Base-by-base conservation (phyloP, 2,329 filamentous ascomycete genomes). In the Epichloe typhina region DNA sequence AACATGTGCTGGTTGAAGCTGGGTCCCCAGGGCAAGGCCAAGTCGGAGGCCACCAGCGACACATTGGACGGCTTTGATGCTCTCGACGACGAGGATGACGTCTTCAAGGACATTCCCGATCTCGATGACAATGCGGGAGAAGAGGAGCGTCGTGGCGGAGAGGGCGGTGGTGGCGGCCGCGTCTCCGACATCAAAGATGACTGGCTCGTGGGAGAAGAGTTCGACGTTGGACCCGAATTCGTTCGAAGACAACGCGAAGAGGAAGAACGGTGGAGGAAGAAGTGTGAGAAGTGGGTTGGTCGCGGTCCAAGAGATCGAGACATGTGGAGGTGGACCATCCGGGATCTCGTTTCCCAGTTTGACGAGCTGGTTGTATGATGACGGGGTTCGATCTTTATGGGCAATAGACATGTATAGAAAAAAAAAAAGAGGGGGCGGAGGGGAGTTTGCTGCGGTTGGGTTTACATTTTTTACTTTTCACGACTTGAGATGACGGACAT, bases 1-100 rank as follows among this genome's bases (percentile, higher is more conserved):
- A 88, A 88, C 59, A 97, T 98, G 91, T 94, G 89, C 65, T 98
- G 93, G 93, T 76, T 97, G 51, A 96, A 95, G 66, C 73, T 93
- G 54, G 72, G 75, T 45, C 66, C 72, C 17, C 64, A 74, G 33
- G 64, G 65, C n/a, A 71, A 72, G 47, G 60, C 67, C 41, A 72
- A 69, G 52, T 70, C 72, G 2, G 73, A 79, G 17, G 65, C 68
- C 9, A 41, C 49, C n/a, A 71, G 72, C 42, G 80, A 83, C 59
- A 72, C 76, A 2, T 72, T 83, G 68, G 79, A 83, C 55, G 75
- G 75, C 0, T 80, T 83, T 53, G 79, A 87, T 51, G 84, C 82
- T 21, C 69, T 86, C 15, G 87, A 94, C 43, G 50, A 53, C 37
- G 88, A 95, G 48, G 90, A 95, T 53, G 90, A 96, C 64, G 86